Evolutionary conservation across 2,329 filamentous ascomycete genomes (phyloP).

Genomic region (Fusarium staphyleae): DNA sequence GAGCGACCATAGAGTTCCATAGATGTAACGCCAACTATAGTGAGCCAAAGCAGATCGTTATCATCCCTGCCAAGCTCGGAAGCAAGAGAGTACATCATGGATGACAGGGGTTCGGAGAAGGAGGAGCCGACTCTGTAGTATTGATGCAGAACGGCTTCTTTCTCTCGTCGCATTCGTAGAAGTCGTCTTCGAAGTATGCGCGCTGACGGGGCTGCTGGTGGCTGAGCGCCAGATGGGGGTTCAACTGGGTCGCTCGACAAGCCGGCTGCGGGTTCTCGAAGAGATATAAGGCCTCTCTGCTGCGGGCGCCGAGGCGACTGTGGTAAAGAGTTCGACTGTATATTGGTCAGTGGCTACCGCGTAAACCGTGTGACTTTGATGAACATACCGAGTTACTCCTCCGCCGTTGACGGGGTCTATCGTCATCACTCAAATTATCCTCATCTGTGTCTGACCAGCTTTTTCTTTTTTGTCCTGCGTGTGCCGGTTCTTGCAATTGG

Average conservation of each 20-base stretch:
- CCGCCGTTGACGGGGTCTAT: constrained; percentile 78
- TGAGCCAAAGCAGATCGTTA: constrained; percentile 93
- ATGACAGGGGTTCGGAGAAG: constrained; percentile 93
- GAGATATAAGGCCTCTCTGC: constrained; percentile 65
- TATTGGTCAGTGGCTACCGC: constrained; percentile 25
- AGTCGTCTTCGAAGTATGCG: constrained; percentile 75
- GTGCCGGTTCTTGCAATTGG: constrained; percentile 47
- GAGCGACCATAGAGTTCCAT: constrained; percentile 90
- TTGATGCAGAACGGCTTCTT: constrained; percentile 76
- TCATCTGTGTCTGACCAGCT: constrained; percentile 76
- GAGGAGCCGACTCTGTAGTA: constrained; percentile 91
- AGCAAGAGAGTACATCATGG: constrained; percentile 91
- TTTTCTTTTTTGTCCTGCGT: constrained; percentile 75
- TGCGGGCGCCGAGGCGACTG: constrained; percentile 67
- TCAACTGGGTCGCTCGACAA: constrained; percentile 59
- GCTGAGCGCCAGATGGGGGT: constrained; percentile 65
- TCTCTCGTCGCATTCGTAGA: constrained; percentile 75
- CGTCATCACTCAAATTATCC: constrained; percentile 75
- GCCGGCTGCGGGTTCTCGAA: constrained; percentile 56
- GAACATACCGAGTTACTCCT: constrained; percentile 83
- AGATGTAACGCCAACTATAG: constrained; percentile 93
- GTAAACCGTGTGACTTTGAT: neutral
- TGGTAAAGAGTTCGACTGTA: constrained; percentile 70
- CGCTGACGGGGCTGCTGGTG: constrained; percentile 70
- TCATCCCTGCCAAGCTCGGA: constrained; percentile 96